Evolutionary conservation across 441 rosid genomes (phyloP).

Genomic region (Theobroma grandiflorum): DNA sequence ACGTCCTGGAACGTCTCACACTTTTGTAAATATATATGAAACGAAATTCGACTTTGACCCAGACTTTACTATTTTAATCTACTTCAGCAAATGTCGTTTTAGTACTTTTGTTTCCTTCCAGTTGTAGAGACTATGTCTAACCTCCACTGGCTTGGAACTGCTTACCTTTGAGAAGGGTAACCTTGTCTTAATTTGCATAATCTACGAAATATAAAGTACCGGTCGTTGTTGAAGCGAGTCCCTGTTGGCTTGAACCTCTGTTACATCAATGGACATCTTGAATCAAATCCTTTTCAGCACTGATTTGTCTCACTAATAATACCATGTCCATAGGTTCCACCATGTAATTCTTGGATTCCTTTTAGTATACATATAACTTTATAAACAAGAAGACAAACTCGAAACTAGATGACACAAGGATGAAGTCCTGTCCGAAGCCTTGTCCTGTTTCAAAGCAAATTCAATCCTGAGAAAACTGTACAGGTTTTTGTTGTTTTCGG

Average conservation of each 20-base stretch:
- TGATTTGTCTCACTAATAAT: background rate
- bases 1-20: background rate
- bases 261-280: background rate
- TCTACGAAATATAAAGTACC: background rate
- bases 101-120: background rate
- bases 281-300: background rate
- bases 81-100: too few relatives aligned
- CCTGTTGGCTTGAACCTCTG: background rate
- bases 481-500: background rate
- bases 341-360: too few relatives aligned
- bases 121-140: background rate
- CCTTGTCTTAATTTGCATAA: too few relatives aligned
- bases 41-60: background rate
- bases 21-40: background rate
- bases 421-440: background rate
- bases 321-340: background rate
- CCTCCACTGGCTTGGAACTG: too few relatives aligned
- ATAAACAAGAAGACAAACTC: background rate
- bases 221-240: background rate
- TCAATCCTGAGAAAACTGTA: background rate
- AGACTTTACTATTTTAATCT: background rate
- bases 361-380: too few relatives aligned
- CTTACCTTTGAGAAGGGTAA: too few relatives aligned
- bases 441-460: background rate
- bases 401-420: background rate